Conservation (phyloP, 2,329 filamentous ascomycete genomes). For the Colletotrichum lini region DNA sequence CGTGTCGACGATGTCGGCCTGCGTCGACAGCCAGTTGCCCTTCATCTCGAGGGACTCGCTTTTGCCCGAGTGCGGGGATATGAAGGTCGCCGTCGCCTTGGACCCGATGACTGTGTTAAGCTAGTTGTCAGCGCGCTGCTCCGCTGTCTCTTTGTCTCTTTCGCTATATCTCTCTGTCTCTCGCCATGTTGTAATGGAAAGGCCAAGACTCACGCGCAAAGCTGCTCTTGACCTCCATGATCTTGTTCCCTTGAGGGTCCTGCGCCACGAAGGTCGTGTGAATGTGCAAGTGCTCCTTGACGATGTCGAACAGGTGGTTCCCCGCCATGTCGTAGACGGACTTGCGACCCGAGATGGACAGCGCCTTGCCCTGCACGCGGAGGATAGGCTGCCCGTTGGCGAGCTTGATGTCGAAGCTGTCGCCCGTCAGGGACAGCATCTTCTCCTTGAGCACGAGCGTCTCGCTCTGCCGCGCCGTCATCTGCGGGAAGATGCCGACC, state of each 20-base stretch:
- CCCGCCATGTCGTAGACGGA: constrained; percentile 67
- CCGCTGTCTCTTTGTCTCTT: no score
- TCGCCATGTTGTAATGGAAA: neutral
- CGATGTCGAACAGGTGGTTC: constrained; percentile 71
- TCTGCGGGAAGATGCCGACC: constrained; percentile 57
- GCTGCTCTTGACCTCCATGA: constrained; percentile 69
- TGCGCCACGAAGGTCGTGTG: constrained; percentile 68
- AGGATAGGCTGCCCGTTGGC: constrained; percentile 68
- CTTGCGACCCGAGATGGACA: constrained; percentile 69
- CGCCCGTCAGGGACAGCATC: constrained; percentile 72
- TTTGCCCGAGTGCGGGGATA: constrained; percentile 59
- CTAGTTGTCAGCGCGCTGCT: neutral
- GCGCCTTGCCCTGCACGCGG: constrained; percentile 68
- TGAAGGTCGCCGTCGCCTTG: constrained; percentile 71
- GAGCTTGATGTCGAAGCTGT: constrained; percentile 75
- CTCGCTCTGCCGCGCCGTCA: constrained; percentile 56
- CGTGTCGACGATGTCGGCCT: constrained; percentile 70
- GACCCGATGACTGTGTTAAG: constrained; percentile 61
- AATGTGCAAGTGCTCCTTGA: constrained; percentile 65
- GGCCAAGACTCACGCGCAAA: constrained; percentile 7
- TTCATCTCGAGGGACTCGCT: constrained; percentile 68
- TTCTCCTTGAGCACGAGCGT: constrained; percentile 74
- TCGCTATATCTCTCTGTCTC: neutral
- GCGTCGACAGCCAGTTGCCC: constrained; percentile 72
- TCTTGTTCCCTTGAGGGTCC: constrained; percentile 58